Evolutionary conservation across 495 filamentous ascomycete species (phyloP).

Genomic region (Hypoxylon cercidicola): DNA sequence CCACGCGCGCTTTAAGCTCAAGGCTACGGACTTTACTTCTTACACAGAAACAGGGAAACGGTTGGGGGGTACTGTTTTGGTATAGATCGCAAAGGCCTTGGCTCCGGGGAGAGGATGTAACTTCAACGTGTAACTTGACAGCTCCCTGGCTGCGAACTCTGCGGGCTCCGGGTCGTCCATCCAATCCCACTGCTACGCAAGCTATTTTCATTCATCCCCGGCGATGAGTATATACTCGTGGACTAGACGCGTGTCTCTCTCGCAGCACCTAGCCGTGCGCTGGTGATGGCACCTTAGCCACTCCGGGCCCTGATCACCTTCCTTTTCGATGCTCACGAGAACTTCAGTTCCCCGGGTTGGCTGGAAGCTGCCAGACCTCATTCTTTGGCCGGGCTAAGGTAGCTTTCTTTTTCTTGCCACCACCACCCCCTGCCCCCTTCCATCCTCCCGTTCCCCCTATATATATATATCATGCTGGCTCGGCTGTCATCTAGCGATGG

Average conservation of each 20-base stretch:
- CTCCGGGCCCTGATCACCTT: conserved; percentile 41
- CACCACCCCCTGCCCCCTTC: neutral
- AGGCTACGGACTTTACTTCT: neutral
- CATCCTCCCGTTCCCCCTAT: neutral
- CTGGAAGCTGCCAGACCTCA: conserved; percentile 25
- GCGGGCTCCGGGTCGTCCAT: neutral
- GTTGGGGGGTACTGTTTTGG: conserved; percentile 1
- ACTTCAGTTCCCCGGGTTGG: conserved; percentile 35
- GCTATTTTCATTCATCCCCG: conserved; percentile 3
- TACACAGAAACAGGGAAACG: neutral
- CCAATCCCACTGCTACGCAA: conserved; percentile 17
- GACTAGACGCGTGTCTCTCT: conserved; percentile 36
- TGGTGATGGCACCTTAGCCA: conserved; percentile 33
- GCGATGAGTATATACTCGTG: conserved; percentile 25
- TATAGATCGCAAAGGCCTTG: conserved; percentile 30
- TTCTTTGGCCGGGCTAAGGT: conserved; percentile 27
- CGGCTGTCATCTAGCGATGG: conserved; percentile 19
- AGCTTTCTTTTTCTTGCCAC: conserved; percentile 3
- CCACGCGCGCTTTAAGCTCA: conserved; percentile 29
- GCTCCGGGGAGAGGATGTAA: conserved; percentile 31
- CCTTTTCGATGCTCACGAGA: conserved; percentile 41
- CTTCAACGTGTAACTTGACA: conserved; percentile 30
- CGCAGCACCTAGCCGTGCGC: conserved; percentile 27
- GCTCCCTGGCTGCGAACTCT: conserved; percentile 5
- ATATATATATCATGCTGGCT: conserved; percentile 27